phyloP scores from a whole-genome alignment of 1,284 basidiomycete genomes.

The Amylostereum chailletii region DNA sequence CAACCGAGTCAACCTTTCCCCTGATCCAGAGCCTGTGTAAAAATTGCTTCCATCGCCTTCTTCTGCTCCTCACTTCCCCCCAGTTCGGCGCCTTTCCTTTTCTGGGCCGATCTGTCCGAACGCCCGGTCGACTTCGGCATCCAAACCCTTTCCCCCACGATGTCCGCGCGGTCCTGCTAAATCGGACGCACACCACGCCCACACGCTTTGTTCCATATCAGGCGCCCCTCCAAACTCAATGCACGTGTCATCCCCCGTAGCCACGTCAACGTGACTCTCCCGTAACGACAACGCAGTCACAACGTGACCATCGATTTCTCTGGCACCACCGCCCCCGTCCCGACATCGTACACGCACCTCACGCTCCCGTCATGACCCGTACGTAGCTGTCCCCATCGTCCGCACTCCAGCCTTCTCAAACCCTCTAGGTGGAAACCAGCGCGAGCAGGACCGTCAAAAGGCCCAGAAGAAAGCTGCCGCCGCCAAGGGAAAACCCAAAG shows the following conservation, averaged over 20 bases:
- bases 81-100: no score
- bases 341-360: neutral
- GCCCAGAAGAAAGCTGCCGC: constrained; percentile 61
- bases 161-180: constrained; percentile 6
- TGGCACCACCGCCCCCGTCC: neutral
- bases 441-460: constrained; percentile 63
- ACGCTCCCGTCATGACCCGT: constrained; percentile 13
- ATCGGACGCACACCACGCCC: neutral
- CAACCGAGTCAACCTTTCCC: no score
- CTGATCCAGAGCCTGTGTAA: no score
- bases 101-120: neutral
- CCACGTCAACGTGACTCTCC: constrained; percentile 6
- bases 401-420: neutral
- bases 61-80: no score
- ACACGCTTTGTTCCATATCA: constrained; percentile 7
- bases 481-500: constrained; percentile 54
- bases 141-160: neutral
- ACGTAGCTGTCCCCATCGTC: neutral
- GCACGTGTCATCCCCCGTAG: constrained; percentile 15
- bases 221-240: constrained; percentile 9
- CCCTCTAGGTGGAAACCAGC: constrained; percentile 66
- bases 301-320: neutral
- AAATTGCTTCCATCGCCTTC: no score
- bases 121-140: neutral
- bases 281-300: neutral